Evolutionary conservation across 805 yeast species (phyloP), one percentile per base, ranked within the genome.

Genomic region (Metschnikowia chrysomelidarum): DNA sequence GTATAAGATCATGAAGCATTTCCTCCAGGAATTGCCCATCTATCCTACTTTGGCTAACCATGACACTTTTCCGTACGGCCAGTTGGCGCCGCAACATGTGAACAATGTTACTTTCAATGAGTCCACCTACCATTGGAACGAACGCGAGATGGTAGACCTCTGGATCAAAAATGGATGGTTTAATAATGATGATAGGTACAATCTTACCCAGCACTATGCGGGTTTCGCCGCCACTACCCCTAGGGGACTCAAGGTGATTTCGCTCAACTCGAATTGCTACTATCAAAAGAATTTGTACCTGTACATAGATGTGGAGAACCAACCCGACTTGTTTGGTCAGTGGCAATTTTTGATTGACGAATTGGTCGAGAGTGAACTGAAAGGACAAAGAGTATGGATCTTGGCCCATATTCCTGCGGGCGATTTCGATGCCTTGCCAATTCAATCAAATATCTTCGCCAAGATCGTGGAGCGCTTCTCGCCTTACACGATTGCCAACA

Each of bases 51-150:
- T 82, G 49, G 88, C 88, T 18, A 80, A 79, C 54, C 87, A 82
- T 57, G 88, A 82, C 51, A 74, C 80, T 19, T 82, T 72, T 65
- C 88, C 89, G 12, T 77, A 80, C 47, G 83, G 82, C 23, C 86
- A 81, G 54, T 57, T 80, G 39, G 82, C 86, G 2, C 82, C 80
- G 7, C 37, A 44, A 20, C 41, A 34, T 26, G 28, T 47, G 14
- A 38, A 41, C 31, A 44, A 42, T 24, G 44, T 37, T 14, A 36
- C 44, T 7, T 34, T 47, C 17, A 35, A 47, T 27, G 40, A 39
- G 36, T 41, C 51, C 4, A 31, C 43, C 7, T 66, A 64, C 49
- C 59, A 62, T 43, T 64, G 67, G 62, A 64, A 66, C 46, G 59
- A 55, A 30, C 67, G 64, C 10, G 50, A 64, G 28, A 51, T 66